Evolutionary conservation across 768 basidiomycete genomes (phyloP).

Genomic region (Tylopilus subfusipes): DNA sequence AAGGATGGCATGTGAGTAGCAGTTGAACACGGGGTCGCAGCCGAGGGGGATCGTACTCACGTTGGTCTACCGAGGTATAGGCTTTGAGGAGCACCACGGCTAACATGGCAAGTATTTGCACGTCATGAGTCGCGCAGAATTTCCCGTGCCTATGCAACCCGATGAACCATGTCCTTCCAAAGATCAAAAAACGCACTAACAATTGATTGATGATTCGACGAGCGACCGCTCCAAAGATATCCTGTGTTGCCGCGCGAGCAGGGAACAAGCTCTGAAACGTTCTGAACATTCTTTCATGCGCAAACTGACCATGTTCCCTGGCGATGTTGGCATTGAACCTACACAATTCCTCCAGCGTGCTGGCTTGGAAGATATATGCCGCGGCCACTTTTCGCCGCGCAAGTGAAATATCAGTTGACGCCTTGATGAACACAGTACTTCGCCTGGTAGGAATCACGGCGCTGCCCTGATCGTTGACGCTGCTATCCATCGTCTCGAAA

Average conservation of each 20-base stretch:
- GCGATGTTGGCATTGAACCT: conserved; percentile 59
- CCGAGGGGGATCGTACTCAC: conserved; percentile 7
- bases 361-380: conserved; percentile 55
- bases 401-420: conserved; percentile 46
- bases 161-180: neutral
- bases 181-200: conserved; percentile 37
- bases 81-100: conserved; percentile 63
- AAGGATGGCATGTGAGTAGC: conserved; percentile 14
- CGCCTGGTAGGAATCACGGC: conserved; percentile 38
- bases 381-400: conserved; percentile 53
- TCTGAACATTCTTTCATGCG: conserved; percentile 68
- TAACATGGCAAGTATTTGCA: conserved; percentile 82
- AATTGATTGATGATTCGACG: conserved; percentile 43
- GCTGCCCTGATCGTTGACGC: conserved; percentile 10
- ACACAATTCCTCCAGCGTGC: conserved; percentile 48
- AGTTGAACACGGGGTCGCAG: neutral
- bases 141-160: conserved; percentile 38
- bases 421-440: conserved; percentile 58
- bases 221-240: conserved; percentile 22
- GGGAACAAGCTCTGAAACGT: conserved; percentile 51
- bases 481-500: conserved; percentile 38
- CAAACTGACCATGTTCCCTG: conserved; percentile 53
- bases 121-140: conserved; percentile 50
- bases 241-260: conserved; percentile 22
- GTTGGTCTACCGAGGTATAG: conserved; percentile 8